Conservation (phyloP, 106 monocot genomes). For the Chionographis japonica region DNA sequence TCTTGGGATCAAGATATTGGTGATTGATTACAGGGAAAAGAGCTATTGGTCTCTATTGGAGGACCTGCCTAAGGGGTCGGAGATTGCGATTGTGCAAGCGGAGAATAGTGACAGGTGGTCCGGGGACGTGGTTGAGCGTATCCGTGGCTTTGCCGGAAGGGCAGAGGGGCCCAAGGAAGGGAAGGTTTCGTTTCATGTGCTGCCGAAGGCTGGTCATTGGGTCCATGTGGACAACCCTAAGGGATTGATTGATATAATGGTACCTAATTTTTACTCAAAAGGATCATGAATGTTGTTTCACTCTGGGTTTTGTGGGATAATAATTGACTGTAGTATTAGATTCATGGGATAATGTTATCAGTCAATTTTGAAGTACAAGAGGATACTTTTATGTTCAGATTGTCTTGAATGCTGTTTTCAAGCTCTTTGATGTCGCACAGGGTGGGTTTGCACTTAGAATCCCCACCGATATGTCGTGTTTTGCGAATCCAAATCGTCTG, state of each 20-base stretch:
- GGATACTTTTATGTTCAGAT: too few species aligned
- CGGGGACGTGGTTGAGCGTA: slow-evolving; percentile 29
- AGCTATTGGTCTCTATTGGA: slow-evolving; percentile 80
- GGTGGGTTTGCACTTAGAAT: too few species aligned
- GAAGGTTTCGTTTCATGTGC: slow-evolving; percentile 62
- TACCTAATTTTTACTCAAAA: slow-evolving; percentile 47
- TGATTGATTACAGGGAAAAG: slow-evolving; percentile 42
- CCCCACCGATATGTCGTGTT: too few species aligned
- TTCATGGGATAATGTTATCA: too few species aligned
- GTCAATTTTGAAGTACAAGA: too few species aligned
- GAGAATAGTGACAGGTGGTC: slow-evolving; percentile 87
- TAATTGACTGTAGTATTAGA: too few species aligned
- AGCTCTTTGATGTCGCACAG: too few species aligned
- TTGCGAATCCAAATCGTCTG: too few species aligned
- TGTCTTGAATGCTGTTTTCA: too few species aligned
- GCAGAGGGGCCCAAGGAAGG: slow-evolving; percentile 30
- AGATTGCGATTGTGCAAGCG: slow-evolving; percentile 74
- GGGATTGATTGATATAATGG: slow-evolving; percentile 88
- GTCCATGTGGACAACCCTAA: slow-evolving; percentile 96
- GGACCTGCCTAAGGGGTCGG: slow-evolving; percentile 70
- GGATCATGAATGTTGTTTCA: too few species aligned
- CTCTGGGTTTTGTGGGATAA: too few species aligned
- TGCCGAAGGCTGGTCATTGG: slow-evolving; percentile 91
- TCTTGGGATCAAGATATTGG: not conserved
- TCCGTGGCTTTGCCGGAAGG: slow-evolving; percentile 37